Base-by-base conservation (phyloP, 2,329 filamentous ascomycete species). In the Chrysoporthe deuterocubensis region DNA sequence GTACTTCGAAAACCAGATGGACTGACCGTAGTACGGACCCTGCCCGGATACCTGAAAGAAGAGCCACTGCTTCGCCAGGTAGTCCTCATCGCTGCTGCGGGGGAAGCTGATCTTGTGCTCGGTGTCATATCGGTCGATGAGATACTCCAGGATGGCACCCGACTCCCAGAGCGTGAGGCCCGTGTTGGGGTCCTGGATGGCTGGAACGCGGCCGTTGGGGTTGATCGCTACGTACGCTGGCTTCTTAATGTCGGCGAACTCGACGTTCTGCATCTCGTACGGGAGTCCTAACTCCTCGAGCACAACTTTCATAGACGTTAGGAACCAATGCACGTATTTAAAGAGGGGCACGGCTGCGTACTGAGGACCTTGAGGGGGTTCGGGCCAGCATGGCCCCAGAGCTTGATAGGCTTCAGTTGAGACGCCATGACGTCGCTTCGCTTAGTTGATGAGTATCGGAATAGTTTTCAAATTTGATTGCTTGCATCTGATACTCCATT, bases 101-200 rank as follows among this genome's bases (percentile, higher is more conserved):
- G 74, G 71, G 73, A 81, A 84, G 68, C 76, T 79, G 67, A 84
- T 71, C 66, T 76, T 80, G 48, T 78, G 71, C 8, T 79, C 72
- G 48, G 73, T 79, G 73, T 85, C 82, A 75, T 85, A 85, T 13
- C 71, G 75, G 42, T 80, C 78, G 65, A 81, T 71, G 32, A 85
- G 72, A 67, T 85, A 86, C 67, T 82, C 78, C 67, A 86, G 72
- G 72, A 85, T 84, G 13, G 84, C 83, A 34, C 81, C 82, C 18
- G 80, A 82, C 72, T 85, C 83, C 80, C 81, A 86, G 52, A 83
- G 77, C 0, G 78, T 80, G 50, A 85, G 74, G 67, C 77, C 78
- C 54, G 81, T 83, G 68, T 81, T 80, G 68, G 81, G 80, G 70
- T 84, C 67, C 14, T 58, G 42, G 44, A 67, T 69, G 21, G 67